These are phyloP conservation scores for Gillenia trifoliata DNA, from an alignment of 306 rosid genomes.

Conservation along the genomic window DNA sequence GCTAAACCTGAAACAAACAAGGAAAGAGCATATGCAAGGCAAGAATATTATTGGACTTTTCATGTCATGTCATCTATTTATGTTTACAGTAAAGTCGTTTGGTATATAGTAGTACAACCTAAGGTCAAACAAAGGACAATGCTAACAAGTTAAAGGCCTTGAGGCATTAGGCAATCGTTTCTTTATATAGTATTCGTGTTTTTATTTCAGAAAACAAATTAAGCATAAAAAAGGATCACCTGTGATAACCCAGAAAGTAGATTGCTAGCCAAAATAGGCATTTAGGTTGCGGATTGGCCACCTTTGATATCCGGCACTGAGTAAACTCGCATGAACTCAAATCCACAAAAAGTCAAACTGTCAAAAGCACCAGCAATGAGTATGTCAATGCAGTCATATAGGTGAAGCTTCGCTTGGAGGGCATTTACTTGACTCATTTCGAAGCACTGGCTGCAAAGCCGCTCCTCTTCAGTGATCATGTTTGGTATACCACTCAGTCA, in stretches of 20 bases:
- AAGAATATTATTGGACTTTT: neutral
- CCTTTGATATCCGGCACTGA: slow-evolving; percentile 33
- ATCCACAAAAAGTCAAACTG: slow-evolving; percentile 31
- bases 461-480: slow-evolving; percentile 19
- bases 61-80: neutral
- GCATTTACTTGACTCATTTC: slow-evolving; percentile 26
- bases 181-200: neutral
- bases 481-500: too few relatives aligned
- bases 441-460: slow-evolving; percentile 32
- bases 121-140: neutral
- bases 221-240: slow-evolving; percentile 13
- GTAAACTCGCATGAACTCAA: slow-evolving; percentile 27
- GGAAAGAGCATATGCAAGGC: neutral
- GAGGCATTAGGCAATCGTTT: neutral
- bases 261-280: slow-evolving; percentile 38
- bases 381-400: slow-evolving; percentile 34
- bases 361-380: slow-evolving; percentile 29
- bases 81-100: neutral
- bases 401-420: slow-evolving; percentile 31
- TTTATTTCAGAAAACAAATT: neutral
- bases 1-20: slow-evolving; percentile 26
- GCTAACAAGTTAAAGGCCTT: slow-evolving; percentile 1
- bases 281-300: slow-evolving; percentile 25
- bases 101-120: neutral
- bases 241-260: slow-evolving; percentile 30